Conservation (phyloP, 2,329 filamentous ascomycete species). For the Nemania sp. region DNA sequence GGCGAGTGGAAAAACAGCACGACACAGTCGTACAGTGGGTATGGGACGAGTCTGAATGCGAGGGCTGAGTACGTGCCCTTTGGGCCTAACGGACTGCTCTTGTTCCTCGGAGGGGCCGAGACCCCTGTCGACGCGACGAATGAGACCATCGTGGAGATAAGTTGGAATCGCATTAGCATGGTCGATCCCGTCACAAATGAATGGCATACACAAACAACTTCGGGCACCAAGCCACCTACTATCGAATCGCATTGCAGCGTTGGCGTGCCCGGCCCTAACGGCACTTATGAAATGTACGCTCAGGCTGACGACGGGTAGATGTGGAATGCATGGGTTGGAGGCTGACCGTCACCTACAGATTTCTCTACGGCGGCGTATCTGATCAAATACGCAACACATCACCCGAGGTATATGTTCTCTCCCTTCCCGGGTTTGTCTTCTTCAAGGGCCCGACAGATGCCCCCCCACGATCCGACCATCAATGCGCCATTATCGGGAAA, state of each 20-base stretch:
- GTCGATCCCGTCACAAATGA: slow-evolving; percentile 41
- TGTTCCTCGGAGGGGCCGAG: slow-evolving; percentile 42
- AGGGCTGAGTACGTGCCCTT: slow-evolving; percentile 42
- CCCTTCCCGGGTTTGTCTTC: slow-evolving; percentile 46
- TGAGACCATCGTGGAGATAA: slow-evolving; percentile 28
- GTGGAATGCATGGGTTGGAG: neutral
- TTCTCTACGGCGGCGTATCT: slow-evolving; percentile 44
- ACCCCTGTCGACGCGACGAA: slow-evolving; percentile 31
- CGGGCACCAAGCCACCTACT: slow-evolving; percentile 36
- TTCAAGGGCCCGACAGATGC: slow-evolving; percentile 37
- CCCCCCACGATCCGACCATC: slow-evolving; percentile 39
- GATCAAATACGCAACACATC: slow-evolving; percentile 30
- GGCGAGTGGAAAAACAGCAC: slow-evolving; percentile 41
- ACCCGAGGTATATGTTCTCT: slow-evolving; percentile 44
- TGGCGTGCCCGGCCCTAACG: slow-evolving; percentile 40
- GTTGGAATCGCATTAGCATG: slow-evolving; percentile 40
- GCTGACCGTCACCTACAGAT: slow-evolving; percentile 34
- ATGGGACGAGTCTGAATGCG: slow-evolving; percentile 39
- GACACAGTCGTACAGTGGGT: slow-evolving; percentile 30
- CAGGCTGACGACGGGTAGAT: neutral
- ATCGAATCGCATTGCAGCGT: slow-evolving; percentile 43
- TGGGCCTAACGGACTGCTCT: slow-evolving; percentile 41
- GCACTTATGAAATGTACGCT: slow-evolving; percentile 45
- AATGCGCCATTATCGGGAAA: slow-evolving; percentile 43
- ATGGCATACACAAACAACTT: slow-evolving; percentile 44